Conservation (phyloP, 768 basidiomycete species). For the Collybiopsis confluens region DNA sequence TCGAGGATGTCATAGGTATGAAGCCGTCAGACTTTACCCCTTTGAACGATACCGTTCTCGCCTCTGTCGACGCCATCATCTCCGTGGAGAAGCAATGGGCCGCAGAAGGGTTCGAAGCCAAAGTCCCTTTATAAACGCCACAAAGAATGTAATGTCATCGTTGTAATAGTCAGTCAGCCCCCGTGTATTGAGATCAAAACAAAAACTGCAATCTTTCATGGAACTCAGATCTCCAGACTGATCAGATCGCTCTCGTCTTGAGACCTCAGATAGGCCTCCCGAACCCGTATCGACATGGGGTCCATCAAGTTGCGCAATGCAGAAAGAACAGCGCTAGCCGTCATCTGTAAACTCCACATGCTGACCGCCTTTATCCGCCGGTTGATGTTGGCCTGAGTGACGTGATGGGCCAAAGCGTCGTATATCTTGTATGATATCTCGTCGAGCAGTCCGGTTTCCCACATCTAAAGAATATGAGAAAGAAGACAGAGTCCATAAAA, state of each 20-base stretch:
- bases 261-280: slow-evolving; percentile 33
- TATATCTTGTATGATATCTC: slow-evolving; percentile 88
- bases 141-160: too few species aligned
- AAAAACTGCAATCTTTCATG: too few species aligned
- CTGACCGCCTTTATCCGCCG: slow-evolving; percentile 87
- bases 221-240: neutral
- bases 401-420: slow-evolving; percentile 92
- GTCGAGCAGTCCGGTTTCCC: slow-evolving; percentile 94
- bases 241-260: neutral
- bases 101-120: neutral
- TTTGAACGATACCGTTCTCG: neutral
- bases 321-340: slow-evolving; percentile 79
- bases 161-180: too few species aligned
- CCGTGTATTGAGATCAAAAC: too few species aligned
- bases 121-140: neutral
- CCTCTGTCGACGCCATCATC: neutral
- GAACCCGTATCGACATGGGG: slow-evolving; percentile 49
- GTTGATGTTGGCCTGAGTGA: slow-evolving; percentile 85
- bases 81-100: neutral
- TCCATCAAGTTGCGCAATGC: slow-evolving; percentile 76
- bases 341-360: slow-evolving; percentile 93
- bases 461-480: slow-evolving; percentile 55
- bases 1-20: neutral
- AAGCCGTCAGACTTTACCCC: neutral
- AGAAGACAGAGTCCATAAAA: slow-evolving; percentile 10